Evolutionary conservation across 257 asterid genomes (phyloP).

Genomic region (Anisodus acutangulus): DNA sequence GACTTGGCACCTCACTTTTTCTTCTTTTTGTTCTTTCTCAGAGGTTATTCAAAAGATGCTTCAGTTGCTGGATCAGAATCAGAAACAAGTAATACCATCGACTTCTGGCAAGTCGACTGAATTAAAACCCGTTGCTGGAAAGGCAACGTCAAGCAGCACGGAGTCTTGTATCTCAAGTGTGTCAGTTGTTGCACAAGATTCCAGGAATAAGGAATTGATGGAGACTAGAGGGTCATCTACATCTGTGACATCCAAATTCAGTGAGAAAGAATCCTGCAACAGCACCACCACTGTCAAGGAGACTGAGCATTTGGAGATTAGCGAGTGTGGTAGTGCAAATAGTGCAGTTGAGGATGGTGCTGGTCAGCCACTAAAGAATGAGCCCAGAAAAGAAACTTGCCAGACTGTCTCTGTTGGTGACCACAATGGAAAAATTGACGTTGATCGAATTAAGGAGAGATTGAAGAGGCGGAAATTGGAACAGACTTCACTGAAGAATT

Average conservation of each 20-base stretch:
- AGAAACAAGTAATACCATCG: constrained; percentile 40
- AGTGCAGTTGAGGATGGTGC: constrained; percentile 54
- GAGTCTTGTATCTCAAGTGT: constrained; percentile 49
- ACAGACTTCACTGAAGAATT: constrained; percentile 29
- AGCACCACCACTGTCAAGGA: constrained; percentile 25
- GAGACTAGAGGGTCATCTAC: constrained; percentile 30
- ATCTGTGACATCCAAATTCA: constrained; percentile 32
- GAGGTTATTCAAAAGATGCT: constrained; percentile 59
- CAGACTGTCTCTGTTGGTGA: constrained; percentile 37
- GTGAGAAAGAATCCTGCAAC: constrained; percentile 32
- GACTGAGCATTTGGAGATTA: constrained; percentile 38
- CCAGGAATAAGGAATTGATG: constrained; percentile 35
- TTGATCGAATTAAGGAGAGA: constrained; percentile 50
- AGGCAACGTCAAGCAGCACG: constrained; percentile 42
- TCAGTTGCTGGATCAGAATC: constrained; percentile 43
- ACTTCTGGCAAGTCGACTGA: constrained; percentile 25
- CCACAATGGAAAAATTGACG: constrained; percentile 40
- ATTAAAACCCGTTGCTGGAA: constrained; percentile 33
- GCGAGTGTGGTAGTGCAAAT: constrained; percentile 51
- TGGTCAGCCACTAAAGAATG: constrained; percentile 38
- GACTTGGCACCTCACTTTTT: neutral
- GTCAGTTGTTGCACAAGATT: constrained; percentile 37
- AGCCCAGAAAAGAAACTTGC: constrained; percentile 35
- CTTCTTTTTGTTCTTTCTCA: constrained; percentile 35
- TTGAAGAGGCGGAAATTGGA: constrained; percentile 48